Base-by-base conservation (phyloP, 202 grass and related monocot species). In the Elaeis oleifera region DNA sequence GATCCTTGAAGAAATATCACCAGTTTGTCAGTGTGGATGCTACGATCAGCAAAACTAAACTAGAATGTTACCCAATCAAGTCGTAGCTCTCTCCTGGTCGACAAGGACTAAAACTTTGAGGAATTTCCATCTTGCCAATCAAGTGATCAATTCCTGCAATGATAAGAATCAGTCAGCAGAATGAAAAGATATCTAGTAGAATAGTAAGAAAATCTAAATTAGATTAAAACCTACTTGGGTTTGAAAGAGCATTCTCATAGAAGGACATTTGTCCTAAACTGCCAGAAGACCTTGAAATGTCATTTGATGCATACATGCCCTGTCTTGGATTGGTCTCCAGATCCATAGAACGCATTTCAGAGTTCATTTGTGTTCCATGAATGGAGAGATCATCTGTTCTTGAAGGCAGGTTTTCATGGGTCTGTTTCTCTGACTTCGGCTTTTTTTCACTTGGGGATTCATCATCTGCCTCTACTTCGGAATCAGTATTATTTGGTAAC, bases 361-460 rank as follows among this genome's bases (percentile, higher is more conserved):
- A 64, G 59, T 83, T 79, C 58, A 76, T 75, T 57, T 84, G 85
- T 3, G 50, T 13, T 39, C 14, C n/a, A 17, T 27, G 61, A 53
- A 23, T 19, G 62, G 57, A 70, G 68, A 69, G 23, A 23, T 24
- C 71, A 29, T 53, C 61, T 18, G 18, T 44, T 44, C 36, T 44
- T 13, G 36, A 13, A 44, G 57, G 69, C 69, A 72, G 75, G 84
- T 15, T 23, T 49, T 77, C 77, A 49, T 69, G 80, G 13, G 67
- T 58, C n/a, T 50, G 5, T 51, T 64, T 84, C 57, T 87, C 81
- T 19, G 91, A 78, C 51, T 82, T 94, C 0, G 70, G 89, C 61
- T 99, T 99, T 75, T 89, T 99, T 31, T 99, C 94, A 5, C 60
- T 81, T 7, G 83, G 80, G 68, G 94, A 86, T 44, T 99, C 95